Percentiles rank a stretch among this genome's conserved stretches.
Conservation (phyloP, 768 basidiomycete species). For the Pseudohyphozyma bogoriensis region DNA sequence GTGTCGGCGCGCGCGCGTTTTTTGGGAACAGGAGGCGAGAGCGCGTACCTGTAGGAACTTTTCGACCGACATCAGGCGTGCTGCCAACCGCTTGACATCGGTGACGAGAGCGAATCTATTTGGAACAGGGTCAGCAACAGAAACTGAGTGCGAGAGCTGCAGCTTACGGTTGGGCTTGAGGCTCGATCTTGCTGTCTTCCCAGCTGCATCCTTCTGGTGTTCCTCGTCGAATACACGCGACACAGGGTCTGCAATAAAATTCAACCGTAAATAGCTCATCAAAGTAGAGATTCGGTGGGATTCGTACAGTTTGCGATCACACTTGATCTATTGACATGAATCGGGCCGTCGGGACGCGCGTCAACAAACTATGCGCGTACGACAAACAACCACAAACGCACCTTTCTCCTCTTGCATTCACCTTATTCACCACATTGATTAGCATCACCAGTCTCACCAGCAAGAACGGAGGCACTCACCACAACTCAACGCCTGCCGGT, state of each 20-base stretch:
- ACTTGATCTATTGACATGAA: neutral
- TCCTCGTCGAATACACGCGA: constrained; percentile 16
- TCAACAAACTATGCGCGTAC: too few species aligned
- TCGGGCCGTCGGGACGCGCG: too few species aligned
- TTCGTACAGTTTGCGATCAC: neutral
- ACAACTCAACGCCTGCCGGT: too few species aligned
- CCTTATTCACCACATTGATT: too few species aligned
- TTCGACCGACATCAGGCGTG: constrained; percentile 7
- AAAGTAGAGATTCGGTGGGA: neutral
- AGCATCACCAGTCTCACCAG: too few species aligned
- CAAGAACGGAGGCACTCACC: too few species aligned
- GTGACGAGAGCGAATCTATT: constrained; percentile 19
- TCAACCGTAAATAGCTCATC: neutral
- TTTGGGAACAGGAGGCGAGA: too few species aligned
- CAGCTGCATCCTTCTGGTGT: constrained; percentile 15
- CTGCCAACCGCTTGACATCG: constrained; percentile 17
- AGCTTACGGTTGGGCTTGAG: neutral
- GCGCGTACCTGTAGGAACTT: too few species aligned
- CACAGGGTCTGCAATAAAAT: constrained; percentile 25
- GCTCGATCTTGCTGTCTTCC: constrained; percentile 29
- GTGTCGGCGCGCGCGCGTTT: too few species aligned
- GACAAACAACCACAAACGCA: too few species aligned
- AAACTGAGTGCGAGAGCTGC: neutral
- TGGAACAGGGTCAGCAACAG: neutral
- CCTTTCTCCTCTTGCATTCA: constrained; percentile 11